Conservation (phyloP, 163 green algal genomes). For the Chlorella variabilis region DNA sequence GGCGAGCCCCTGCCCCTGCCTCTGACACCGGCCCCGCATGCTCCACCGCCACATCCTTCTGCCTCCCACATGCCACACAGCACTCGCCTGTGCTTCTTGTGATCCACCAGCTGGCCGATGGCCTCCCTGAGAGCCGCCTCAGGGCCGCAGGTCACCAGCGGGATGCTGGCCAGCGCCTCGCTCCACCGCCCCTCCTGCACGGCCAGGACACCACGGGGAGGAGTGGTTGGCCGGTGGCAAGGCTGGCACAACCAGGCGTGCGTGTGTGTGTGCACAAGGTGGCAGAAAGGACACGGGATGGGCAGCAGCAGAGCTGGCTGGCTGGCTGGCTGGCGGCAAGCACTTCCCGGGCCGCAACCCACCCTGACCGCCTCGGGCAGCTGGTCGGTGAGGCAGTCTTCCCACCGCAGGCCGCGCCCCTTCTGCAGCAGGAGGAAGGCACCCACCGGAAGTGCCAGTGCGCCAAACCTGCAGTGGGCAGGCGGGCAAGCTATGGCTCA, state of each 20-base stretch:
- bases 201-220: no score
- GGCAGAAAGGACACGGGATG: no score
- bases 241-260: background rate
- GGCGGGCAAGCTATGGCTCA: no score
- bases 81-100: constrained; percentile 32
- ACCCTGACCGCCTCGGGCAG: constrained; percentile 21
- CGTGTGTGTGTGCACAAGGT: no score
- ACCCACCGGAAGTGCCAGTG: constrained; percentile 39
- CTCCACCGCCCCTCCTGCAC: constrained; percentile 40
- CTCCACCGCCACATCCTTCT: background rate
- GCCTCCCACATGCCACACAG: background rate
- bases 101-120: constrained; percentile 18
- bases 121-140: background rate
- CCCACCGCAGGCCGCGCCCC: constrained; percentile 20
- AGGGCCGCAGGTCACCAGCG: background rate
- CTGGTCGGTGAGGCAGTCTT: constrained; percentile 12
- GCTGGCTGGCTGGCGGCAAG: no score
- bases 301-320: no score
- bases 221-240: no score
- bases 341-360: no score
- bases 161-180: constrained; percentile 12
- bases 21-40: no score
- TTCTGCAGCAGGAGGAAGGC: constrained; percentile 32
- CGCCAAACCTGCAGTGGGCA: constrained; percentile 30
- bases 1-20: no score